These are phyloP conservation scores for Mortierella claussenii DNA, from an alignment of 192 early-diverging fungal genomes.

Conservation along the genomic window DNA sequence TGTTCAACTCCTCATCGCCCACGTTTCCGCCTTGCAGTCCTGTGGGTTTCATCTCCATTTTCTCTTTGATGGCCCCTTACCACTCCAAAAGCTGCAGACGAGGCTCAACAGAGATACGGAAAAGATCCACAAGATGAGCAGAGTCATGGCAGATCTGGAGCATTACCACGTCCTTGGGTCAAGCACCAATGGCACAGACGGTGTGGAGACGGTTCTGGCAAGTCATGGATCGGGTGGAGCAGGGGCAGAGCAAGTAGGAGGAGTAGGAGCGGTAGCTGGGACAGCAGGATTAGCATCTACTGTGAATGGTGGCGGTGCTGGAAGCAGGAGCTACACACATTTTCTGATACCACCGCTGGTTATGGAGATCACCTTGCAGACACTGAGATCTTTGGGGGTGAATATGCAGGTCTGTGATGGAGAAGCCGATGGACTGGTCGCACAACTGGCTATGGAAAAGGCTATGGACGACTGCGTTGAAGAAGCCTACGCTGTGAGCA, in stretches of 20 bases:
- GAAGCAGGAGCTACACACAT: constrained; percentile 33
- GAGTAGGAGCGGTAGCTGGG: not conserved
- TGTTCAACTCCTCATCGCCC: constrained; percentile 38
- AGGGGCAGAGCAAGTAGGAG: not conserved
- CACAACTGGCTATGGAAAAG: constrained; percentile 46
- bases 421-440: constrained; percentile 61
- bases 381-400: constrained; percentile 49
- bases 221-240: not conserved
- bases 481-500: constrained; percentile 59
- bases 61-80: constrained; percentile 62
- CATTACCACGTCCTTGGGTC: constrained; percentile 23
- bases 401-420: constrained; percentile 51
- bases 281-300: not conserved
- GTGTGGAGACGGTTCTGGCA: not conserved
- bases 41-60: constrained; percentile 51
- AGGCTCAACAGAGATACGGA: constrained; percentile 54
- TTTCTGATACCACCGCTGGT: constrained; percentile 62
- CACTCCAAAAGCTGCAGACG: constrained; percentile 53
- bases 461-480: constrained; percentile 23
- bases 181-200: not conserved
- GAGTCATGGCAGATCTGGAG: constrained; percentile 34
- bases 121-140: constrained; percentile 50
- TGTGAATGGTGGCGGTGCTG: constrained; percentile 12
- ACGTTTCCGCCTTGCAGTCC: constrained; percentile 28
- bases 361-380: constrained; percentile 55